Evolutionary conservation across 108 stramenopile species (phyloP).

Genomic region (Pinguiococcus pyrenoidosus): DNA sequence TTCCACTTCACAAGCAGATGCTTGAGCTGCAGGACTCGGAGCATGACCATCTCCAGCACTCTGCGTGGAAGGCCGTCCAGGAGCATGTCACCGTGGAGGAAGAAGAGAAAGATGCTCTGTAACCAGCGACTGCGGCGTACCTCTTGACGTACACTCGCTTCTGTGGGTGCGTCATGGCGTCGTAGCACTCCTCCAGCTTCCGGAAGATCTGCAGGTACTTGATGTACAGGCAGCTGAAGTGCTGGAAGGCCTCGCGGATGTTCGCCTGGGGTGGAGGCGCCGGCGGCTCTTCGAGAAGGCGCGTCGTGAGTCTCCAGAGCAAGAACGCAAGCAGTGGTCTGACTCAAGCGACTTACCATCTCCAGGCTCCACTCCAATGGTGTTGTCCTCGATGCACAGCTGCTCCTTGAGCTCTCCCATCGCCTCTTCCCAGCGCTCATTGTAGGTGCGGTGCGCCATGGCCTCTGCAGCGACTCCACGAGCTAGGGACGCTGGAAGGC

Average conservation of each 20-base stretch:
- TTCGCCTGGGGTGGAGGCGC: conserved; percentile 19
- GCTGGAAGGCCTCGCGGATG: conserved; percentile 51
- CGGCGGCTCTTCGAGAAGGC: not conserved
- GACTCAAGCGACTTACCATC: conserved; percentile 1
- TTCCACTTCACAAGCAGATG: conserved; percentile 65
- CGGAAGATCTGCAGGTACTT: conserved; percentile 48
- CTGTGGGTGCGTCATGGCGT: conserved; percentile 60
- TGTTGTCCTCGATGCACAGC: conserved; percentile 42
- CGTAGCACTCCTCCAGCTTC: conserved; percentile 53
- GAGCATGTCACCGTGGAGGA: no score
- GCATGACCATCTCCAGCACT: conserved; percentile 57
- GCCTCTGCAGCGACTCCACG: no score
- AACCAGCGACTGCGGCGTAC: no score
- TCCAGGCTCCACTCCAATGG: conserved; percentile 20
- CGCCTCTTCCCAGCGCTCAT: conserved; percentile 42
- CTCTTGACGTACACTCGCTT: conserved; percentile 60
- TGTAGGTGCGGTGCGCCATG: no score
- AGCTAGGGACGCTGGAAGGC: no score
- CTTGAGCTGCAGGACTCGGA: conserved; percentile 56
- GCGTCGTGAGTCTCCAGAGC: not conserved
- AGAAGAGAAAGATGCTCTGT: no score
- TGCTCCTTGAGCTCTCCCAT: conserved; percentile 52
- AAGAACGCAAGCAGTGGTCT: not conserved
- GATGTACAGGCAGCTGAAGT: conserved; percentile 63
- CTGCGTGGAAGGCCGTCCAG: no score